Base-by-base conservation (phyloP, 2,329 filamentous ascomycete genomes). In the Saccharata proteae region DNA sequence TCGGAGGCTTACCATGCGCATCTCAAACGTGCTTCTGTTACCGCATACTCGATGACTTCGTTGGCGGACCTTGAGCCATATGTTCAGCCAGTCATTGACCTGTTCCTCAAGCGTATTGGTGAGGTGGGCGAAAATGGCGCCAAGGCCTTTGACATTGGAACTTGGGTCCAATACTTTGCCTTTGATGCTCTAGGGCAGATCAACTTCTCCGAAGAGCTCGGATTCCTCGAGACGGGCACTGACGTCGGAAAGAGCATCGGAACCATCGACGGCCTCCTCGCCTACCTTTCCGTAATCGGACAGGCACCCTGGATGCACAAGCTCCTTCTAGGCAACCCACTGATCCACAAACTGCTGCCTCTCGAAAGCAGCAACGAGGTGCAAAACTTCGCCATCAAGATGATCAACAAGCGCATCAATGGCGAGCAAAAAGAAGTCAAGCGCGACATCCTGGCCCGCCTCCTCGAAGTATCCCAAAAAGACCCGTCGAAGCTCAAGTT, bases 1-100 rank as follows among this genome's bases (percentile, higher is more conserved):
- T 45, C 41, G 38, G 49, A 51, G 38, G 41, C 45, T 11, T 51
- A 43, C 12, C 47, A 51, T 19, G 26, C 26, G 6, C 26, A 28
- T 16, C 15, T 28, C 9, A 28, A 28, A n/a, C 16, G 26, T 14
- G 12, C 26, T 2, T 28, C 26, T 7, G 26, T 28, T 11, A 28
- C 16, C 15, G 26, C 26, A 6, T 28, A 28, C 16, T 28, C 26
- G 16, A 17, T 28, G 26, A 17, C 26, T 3, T 14, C 26, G 5
- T n/a, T 28, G 3, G 12, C 14, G 14, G 26, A 28, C 14, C 26
- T 28, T 2, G 26, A 28, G 26, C 26, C 26, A 3, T 12, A 16
- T 8, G 26, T 28, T 7, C 26, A 28, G 15, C 26, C 26, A 2
- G 26, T 28, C 14, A 18, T 28, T 16, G 26, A 28, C 14, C 26